A percentile compares a stretch with the other conserved stretches of the same genome.
phyloP scores from a whole-genome alignment of 1,284 basidiomycete genomes.

The Phylloporus sp. region DNA sequence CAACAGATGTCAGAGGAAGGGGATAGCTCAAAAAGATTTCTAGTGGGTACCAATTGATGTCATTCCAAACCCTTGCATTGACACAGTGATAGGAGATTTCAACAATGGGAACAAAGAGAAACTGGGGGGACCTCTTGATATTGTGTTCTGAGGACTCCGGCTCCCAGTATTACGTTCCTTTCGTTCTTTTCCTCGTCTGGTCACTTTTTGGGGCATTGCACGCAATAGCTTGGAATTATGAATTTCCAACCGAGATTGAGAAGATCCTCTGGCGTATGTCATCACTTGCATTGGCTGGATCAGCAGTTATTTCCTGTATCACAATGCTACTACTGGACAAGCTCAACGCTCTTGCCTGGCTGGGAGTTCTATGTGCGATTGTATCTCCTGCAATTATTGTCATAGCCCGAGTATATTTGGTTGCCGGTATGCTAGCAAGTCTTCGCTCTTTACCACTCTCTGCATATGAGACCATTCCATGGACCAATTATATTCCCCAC shows the following conservation, averaged over 20 bases:
- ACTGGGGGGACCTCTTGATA: not conserved
- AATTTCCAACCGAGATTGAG: conserved; percentile 1
- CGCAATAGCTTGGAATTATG: conserved; percentile 8
- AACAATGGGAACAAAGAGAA: not conserved
- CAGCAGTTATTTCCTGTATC: not conserved
- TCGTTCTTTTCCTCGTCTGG: conserved; percentile 5
- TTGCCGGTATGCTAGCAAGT: conserved; percentile 2
- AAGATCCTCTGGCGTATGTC: not conserved
- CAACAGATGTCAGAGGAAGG: not conserved
- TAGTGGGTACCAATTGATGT: not conserved
- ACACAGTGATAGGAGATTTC: not conserved
- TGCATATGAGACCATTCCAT: not conserved
- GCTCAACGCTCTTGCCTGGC: too few relatives aligned
- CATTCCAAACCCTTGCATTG: not conserved
- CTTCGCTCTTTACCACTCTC: conserved; percentile 10
- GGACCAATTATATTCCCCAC: conserved; percentile 5
- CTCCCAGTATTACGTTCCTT: too few relatives aligned
- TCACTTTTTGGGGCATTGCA: conserved; percentile 8
- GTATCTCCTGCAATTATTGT: not conserved
- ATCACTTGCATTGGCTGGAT: conserved; percentile 1
- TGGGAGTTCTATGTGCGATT: too few relatives aligned
- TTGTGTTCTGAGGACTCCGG: too few relatives aligned
- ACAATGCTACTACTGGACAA: too few relatives aligned
- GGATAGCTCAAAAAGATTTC: not conserved
- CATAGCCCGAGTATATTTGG: not conserved